Conservation (phyloP, 2,329 filamentous ascomycete genomes). For the Alternaria arbusti region DNA sequence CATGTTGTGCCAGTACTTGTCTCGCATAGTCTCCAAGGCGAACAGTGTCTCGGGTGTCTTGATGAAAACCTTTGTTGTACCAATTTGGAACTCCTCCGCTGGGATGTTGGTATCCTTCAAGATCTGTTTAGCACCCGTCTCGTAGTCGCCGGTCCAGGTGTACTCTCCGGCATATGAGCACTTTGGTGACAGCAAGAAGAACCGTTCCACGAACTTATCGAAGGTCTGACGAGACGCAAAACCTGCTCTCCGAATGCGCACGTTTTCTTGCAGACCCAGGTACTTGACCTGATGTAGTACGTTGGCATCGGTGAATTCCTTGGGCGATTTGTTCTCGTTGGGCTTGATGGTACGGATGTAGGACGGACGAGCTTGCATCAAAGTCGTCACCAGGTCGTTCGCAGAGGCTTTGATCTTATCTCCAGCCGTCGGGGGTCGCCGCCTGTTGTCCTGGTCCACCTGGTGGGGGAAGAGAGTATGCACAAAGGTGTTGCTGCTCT, state of each 20-base stretch:
- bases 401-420: conserved; percentile 96
- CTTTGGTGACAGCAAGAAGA: conserved; percentile 92
- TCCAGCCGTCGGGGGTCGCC: conserved; percentile 90
- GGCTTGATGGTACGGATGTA: conserved; percentile 99
- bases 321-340: conserved; percentile 96
- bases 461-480: conserved; percentile 90
- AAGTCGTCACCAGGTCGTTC: conserved; percentile 89
- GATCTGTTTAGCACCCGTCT: conserved; percentile 88
- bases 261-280: conserved; percentile 98
- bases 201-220: conserved; percentile 97
- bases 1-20: conserved; percentile 99
- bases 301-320: conserved; percentile 89
- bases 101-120: conserved; percentile 96
- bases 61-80: conserved; percentile 96
- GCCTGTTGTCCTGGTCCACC: conserved; percentile 94
- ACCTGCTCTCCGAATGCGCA: conserved; percentile 92
- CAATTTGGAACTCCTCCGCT: conserved; percentile 94
- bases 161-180: conserved; percentile 97
- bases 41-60: conserved; percentile 98
- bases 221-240: conserved; percentile 98
- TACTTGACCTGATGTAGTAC: conserved; percentile 99
- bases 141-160: conserved; percentile 88
- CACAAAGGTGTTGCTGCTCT: conserved; percentile 83
- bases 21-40: conserved; percentile 95
- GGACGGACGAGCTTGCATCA: conserved; percentile 97